phyloP scores from a whole-genome alignment of 1,284 basidiomycete species.

The Rugosomyces carneus region DNA sequence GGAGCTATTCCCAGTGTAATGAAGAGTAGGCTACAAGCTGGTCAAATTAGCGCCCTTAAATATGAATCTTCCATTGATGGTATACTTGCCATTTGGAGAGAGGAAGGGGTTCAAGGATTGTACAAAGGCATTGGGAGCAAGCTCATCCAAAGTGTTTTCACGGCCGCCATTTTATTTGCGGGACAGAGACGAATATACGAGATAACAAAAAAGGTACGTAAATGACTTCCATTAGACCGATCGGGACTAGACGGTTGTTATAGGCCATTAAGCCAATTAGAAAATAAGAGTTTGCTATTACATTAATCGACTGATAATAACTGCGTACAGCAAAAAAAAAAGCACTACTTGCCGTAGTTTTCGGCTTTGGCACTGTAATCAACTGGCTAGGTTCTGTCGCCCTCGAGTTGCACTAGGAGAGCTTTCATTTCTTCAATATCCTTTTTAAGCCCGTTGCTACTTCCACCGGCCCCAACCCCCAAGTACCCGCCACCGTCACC shows the following conservation, averaged over 20 bases:
- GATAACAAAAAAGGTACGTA: constrained; percentile 49
- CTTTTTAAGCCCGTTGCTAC: constrained; percentile 52
- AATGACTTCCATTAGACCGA: neutral
- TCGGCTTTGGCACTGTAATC: no score
- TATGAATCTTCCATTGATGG: constrained; percentile 73
- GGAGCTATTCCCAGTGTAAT: constrained; percentile 50
- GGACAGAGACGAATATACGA: constrained; percentile 76
- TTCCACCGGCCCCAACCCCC: constrained; percentile 29
- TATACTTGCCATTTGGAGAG: constrained; percentile 61
- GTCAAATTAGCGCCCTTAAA: constrained; percentile 51
- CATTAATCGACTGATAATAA: neutral
- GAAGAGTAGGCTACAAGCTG: constrained; percentile 79
- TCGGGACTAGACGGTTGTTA: neutral
- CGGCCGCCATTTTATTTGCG: constrained; percentile 86
- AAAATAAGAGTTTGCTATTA: constrained; percentile 7
- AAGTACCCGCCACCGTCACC: constrained; percentile 45
- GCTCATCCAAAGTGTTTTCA: constrained; percentile 84
- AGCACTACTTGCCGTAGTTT: no score
- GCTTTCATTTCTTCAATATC: constrained; percentile 67
- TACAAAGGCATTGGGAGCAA: constrained; percentile 86
- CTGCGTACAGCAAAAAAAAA: neutral
- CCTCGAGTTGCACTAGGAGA: constrained; percentile 42
- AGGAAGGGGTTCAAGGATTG: constrained; percentile 75
- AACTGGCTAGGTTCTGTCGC: constrained; percentile 5
- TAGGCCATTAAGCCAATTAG: constrained; percentile 13